Percentiles rank a stretch among this genome's conserved stretches.
phyloP scores from a whole-genome alignment of 2,329 filamentous ascomycete species.

The Neofusicoccum umdonicola region DNA sequence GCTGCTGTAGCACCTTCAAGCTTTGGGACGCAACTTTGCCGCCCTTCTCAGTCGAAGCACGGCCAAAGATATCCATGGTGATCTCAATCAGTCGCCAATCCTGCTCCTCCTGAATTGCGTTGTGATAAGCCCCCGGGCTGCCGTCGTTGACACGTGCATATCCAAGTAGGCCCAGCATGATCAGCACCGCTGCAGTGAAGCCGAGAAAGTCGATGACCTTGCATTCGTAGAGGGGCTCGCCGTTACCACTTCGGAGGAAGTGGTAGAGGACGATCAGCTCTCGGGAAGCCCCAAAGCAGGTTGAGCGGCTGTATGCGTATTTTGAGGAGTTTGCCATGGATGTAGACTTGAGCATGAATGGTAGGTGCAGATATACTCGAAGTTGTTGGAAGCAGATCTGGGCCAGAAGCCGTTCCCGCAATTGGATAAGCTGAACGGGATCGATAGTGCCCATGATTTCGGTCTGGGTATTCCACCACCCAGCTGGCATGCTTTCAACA shows the following conservation, averaged over 20 bases:
- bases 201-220: constrained; percentile 48
- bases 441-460: constrained; percentile 31
- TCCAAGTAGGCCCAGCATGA: constrained; percentile 44
- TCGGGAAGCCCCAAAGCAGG: constrained; percentile 42
- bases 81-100: constrained; percentile 40
- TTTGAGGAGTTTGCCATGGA: constrained; percentile 30
- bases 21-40: constrained; percentile 42
- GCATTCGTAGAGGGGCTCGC: constrained; percentile 43
- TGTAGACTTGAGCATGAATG: constrained; percentile 43
- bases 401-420: constrained; percentile 39
- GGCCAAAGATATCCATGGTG: constrained; percentile 42
- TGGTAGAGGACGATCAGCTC: constrained; percentile 42
- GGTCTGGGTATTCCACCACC: constrained; percentile 39
- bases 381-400: constrained; percentile 48
- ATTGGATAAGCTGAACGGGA: constrained; percentile 26
- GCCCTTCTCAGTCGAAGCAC: constrained; percentile 40
- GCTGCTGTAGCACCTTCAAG: constrained; percentile 38
- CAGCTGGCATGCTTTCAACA: constrained; percentile 35
- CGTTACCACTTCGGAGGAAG: constrained; percentile 33
- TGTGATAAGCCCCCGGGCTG: background rate
- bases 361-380: constrained; percentile 45
- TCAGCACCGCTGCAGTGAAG: constrained; percentile 45
- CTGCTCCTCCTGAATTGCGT: constrained; percentile 27
- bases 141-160: constrained; percentile 25
- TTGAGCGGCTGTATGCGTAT: constrained; percentile 39